Conservation (phyloP, 2,329 filamentous ascomycete species). For the Xylariomycetidae sp. region DNA sequence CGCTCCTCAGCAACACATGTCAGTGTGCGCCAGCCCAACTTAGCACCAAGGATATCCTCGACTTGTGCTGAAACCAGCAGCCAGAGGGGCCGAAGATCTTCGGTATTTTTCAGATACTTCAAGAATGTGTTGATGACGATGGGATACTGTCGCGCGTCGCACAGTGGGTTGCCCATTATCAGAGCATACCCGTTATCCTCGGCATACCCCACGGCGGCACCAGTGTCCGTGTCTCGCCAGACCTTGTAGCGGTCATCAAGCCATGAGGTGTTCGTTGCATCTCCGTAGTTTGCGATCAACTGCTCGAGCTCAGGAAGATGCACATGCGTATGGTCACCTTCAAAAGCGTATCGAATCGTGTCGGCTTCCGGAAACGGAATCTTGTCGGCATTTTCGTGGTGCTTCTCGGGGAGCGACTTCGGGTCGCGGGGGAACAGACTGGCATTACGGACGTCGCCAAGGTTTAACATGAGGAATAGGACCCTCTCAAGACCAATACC, state of each 20-base stretch:
- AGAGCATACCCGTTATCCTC: slow-evolving; percentile 71
- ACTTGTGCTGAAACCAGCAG: slow-evolving; percentile 76
- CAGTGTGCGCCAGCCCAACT: slow-evolving; percentile 82
- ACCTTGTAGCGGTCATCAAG: slow-evolving; percentile 83
- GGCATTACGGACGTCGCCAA: slow-evolving; percentile 85
- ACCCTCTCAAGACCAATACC: slow-evolving; percentile 88
- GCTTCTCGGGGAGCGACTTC: slow-evolving; percentile 69
- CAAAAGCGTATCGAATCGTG: slow-evolving; percentile 61
- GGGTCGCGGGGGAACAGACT: slow-evolving; percentile 86
- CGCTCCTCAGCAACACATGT: slow-evolving; percentile 88
- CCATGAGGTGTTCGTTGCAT: slow-evolving; percentile 92
- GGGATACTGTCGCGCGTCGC: slow-evolving; percentile 70
- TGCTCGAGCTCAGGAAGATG: slow-evolving; percentile 73
- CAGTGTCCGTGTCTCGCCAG: slow-evolving; percentile 75
- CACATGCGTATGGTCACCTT: slow-evolving; percentile 39
- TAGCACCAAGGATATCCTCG: slow-evolving; percentile 74
- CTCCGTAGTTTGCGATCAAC: slow-evolving; percentile 91
- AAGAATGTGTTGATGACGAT: slow-evolving; percentile 72
- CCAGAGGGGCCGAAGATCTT: slow-evolving; percentile 76
- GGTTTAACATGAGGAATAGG: slow-evolving; percentile 76
- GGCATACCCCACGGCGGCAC: slow-evolving; percentile 81
- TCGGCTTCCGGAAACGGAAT: slow-evolving; percentile 86
- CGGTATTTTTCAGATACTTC: slow-evolving; percentile 66
- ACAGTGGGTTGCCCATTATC: slow-evolving; percentile 82
- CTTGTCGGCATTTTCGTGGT: slow-evolving; percentile 34